Evolutionary conservation across 257 asterid genomes (phyloP).

Genomic region (Solanum clarkiae): DNA sequence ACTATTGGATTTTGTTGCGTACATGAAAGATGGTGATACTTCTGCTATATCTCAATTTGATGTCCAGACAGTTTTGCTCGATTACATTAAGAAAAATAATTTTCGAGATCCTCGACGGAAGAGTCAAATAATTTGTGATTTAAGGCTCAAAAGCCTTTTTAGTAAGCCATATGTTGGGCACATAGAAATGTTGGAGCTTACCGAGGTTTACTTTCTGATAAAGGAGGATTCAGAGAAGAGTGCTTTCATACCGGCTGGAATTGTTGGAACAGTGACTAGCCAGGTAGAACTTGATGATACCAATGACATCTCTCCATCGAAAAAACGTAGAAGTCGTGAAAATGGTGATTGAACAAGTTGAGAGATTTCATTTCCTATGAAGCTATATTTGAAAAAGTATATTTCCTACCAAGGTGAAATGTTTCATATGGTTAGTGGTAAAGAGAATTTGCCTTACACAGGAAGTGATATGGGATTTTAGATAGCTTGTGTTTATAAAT

Average conservation of each 20-base stretch:
- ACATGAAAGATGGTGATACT: slow-evolving; percentile 61
- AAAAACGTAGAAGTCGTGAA: slow-evolving; percentile 44
- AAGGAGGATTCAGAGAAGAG: slow-evolving; percentile 38
- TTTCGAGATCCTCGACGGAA: slow-evolving; percentile 64
- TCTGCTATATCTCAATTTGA: slow-evolving; percentile 54
- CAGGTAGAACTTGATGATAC: slow-evolving; percentile 25
- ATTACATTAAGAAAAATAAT: slow-evolving; percentile 54
- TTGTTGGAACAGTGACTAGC: slow-evolving; percentile 27
- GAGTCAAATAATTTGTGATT: slow-evolving; percentile 67
- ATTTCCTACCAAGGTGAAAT: too few species aligned
- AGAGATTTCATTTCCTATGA: too few species aligned
- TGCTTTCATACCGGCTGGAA: slow-evolving; percentile 45
- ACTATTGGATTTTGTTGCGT: slow-evolving; percentile 66
- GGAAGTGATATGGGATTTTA: neutral
- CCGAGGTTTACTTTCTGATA: slow-evolving; percentile 49
- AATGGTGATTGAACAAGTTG: slow-evolving; percentile 15
- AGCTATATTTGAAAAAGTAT: too few species aligned
- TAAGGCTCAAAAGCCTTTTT: slow-evolving; percentile 58
- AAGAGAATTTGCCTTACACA: too few species aligned
- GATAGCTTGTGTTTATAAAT: neutral
- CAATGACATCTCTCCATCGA: slow-evolving; percentile 7
- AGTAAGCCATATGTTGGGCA: slow-evolving; percentile 67
- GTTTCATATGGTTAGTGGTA: too few species aligned
- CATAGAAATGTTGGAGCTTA: slow-evolving; percentile 76
- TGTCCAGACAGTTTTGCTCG: slow-evolving; percentile 47